Conservation (phyloP, 2,329 filamentous ascomycete species). For the Cladophialophora yegresii region DNA sequence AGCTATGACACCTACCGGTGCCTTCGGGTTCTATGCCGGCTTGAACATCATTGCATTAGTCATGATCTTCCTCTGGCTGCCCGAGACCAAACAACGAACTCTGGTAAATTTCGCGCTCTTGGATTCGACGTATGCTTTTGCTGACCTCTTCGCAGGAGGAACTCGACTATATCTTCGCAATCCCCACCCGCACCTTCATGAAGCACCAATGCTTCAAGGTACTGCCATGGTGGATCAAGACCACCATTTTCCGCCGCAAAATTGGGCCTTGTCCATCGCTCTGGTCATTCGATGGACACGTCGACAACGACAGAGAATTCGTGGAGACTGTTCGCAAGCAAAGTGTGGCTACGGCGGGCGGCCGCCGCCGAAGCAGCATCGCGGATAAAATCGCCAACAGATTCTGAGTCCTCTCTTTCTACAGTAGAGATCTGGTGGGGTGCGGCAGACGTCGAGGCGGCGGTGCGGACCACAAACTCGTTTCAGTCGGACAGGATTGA, state of each 20-base stretch:
- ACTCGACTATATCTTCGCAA: constrained; percentile 56
- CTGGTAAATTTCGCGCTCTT: constrained; percentile 14
- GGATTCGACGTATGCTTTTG: background rate
- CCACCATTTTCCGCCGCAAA: constrained; percentile 57
- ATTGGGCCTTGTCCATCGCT: constrained; percentile 51
- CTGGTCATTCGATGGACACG: constrained; percentile 48
- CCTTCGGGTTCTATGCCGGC: constrained; percentile 60
- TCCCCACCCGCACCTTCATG: constrained; percentile 57
- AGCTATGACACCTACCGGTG: constrained; percentile 51
- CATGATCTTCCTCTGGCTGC: constrained; percentile 61
- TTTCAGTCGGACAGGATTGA: background rate
- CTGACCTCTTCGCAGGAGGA: constrained; percentile 45
- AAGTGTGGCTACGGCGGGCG: constrained; percentile 25
- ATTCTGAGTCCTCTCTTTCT: constrained; percentile 14
- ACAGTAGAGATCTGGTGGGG: background rate
- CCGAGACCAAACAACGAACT: constrained; percentile 55
- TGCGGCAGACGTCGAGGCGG: background rate
- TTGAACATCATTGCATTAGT: constrained; percentile 60
- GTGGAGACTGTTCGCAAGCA: constrained; percentile 33
- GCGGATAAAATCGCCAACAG: constrained; percentile 26
- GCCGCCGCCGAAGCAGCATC: constrained; percentile 29
- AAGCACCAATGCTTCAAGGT: constrained; percentile 57
- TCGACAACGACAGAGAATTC: constrained; percentile 34
- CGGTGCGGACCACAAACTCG: background rate
- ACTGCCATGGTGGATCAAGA: constrained; percentile 61